phyloP scores from a whole-genome alignment of 768 basidiomycete genomes.

The Suillus lakei region DNA sequence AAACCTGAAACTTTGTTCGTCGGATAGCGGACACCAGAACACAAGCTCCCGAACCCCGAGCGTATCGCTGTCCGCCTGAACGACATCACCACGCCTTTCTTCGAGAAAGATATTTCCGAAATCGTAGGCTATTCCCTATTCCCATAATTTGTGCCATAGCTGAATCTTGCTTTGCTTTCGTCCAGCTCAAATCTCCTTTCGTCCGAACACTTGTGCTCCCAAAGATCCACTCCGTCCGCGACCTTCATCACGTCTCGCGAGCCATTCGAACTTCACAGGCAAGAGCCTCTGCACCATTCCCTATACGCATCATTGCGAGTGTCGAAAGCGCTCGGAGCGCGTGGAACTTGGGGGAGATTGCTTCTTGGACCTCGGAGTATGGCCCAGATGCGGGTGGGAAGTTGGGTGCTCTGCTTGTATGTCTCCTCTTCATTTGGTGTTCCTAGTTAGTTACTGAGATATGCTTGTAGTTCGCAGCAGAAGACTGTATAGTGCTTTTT shows the following conservation, averaged over 20 bases:
- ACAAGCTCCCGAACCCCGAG: conserved; percentile 46
- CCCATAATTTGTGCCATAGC: conserved; percentile 1
- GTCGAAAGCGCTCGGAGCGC: conserved; percentile 84
- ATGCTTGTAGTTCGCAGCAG: conserved; percentile 82
- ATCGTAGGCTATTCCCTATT: conserved; percentile 47
- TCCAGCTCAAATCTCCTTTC: conserved; percentile 48
- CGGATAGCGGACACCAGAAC: conserved; percentile 31
- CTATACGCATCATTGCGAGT: conserved; percentile 72
- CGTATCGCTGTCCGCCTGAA: conserved; percentile 78
- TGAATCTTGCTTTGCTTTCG: neutral
- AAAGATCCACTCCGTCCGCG: conserved; percentile 74
- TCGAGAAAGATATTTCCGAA: conserved; percentile 63
- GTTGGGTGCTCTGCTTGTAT: conserved; percentile 69
- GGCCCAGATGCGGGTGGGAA: conserved; percentile 51
- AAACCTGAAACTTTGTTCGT: neutral
- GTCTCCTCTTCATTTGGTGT: conserved; percentile 27
- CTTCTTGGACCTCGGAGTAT: conserved; percentile 62
- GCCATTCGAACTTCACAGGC: conserved; percentile 22
- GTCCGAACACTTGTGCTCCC: conserved; percentile 80
- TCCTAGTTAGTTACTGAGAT: neutral
- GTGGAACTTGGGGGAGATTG: conserved; percentile 71
- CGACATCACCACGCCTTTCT: conserved; percentile 66
- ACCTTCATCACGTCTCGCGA: conserved; percentile 65
- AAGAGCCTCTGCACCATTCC: conserved; percentile 34
- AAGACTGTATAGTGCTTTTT: conserved; percentile 70